Conservation (phyloP, 345 rosid genomes). For the Anastatica hierochuntica region DNA sequence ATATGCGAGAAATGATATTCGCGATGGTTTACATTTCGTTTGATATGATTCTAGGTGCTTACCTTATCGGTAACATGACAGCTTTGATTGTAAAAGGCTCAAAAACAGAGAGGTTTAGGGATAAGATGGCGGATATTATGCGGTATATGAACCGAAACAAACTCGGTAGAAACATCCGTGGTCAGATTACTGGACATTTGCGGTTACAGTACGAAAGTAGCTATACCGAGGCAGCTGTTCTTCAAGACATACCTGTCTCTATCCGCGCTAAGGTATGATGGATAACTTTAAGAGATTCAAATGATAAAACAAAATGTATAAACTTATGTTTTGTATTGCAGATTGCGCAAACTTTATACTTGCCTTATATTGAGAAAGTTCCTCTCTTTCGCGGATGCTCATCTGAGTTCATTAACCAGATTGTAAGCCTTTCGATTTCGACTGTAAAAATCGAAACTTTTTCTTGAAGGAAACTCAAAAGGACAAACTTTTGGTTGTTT, state of each 20-base stretch:
- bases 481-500: neutral
- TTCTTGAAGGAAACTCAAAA: neutral
- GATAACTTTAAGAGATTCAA: neutral
- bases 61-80: constrained; percentile 85
- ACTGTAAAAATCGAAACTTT: neutral
- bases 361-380: constrained; percentile 58
- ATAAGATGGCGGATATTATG: constrained; percentile 63
- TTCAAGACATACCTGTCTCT: constrained; percentile 75
- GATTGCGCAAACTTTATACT: constrained; percentile 72
- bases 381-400: constrained; percentile 70
- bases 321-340: constrained; percentile 21
- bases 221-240: constrained; percentile 48
- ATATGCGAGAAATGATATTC: constrained; percentile 79
- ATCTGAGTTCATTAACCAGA: constrained; percentile 62
- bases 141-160: constrained; percentile 60
- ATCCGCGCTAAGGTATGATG: constrained; percentile 53
- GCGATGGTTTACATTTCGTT: constrained; percentile 73
- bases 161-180: constrained; percentile 45
- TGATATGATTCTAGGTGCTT: constrained; percentile 87
- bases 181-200: constrained; percentile 55
- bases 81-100: constrained; percentile 91
- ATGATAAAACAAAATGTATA: too few relatives aligned
- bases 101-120: constrained; percentile 68
- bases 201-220: constrained; percentile 47
- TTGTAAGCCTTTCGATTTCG: constrained; percentile 39